Evolutionary conservation across 1,139 yeast species (phyloP).

Genomic region (Protomyces inouyei): DNA sequence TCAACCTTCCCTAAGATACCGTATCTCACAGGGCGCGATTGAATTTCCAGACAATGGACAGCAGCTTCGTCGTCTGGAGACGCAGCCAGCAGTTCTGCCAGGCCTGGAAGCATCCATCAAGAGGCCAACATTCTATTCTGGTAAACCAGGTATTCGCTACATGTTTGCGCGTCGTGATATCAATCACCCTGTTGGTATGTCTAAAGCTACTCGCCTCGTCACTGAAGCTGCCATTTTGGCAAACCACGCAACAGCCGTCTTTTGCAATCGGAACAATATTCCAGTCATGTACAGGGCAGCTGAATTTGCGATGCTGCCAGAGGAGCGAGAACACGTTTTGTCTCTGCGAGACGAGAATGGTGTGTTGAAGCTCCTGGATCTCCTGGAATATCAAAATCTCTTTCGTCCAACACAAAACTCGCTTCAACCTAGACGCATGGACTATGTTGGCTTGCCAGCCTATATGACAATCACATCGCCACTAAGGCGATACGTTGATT

Average conservation of each 20-base stretch:
- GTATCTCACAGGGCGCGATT: slow-evolving; percentile 11
- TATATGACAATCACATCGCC: slow-evolving; percentile 88
- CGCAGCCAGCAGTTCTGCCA: slow-evolving; percentile 10
- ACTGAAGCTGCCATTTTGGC: slow-evolving; percentile 41
- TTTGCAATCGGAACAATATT: slow-evolving; percentile 46
- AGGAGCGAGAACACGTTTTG: neutral
- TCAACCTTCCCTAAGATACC: neutral
- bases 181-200: neutral
- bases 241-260: slow-evolving; percentile 57
- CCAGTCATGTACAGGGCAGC: slow-evolving; percentile 60
- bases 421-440: slow-evolving; percentile 4
- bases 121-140: slow-evolving; percentile 7
- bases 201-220: slow-evolving; percentile 20
- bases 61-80: neutral
- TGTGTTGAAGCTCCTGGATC: neutral
- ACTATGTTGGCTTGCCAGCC: slow-evolving; percentile 35
- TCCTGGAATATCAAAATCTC: neutral
- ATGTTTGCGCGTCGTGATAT: neutral
- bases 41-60: slow-evolving; percentile 2
- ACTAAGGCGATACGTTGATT: slow-evolving; percentile 75
- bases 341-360: neutral
- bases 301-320: slow-evolving; percentile 28
- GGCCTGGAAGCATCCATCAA: neutral
- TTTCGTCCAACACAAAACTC: slow-evolving; percentile 1
- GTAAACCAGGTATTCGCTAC: slow-evolving; percentile 6